Evolutionary conservation across 345 rosid genomes (phyloP).

Genomic region (Gossypium thurberi): DNA sequence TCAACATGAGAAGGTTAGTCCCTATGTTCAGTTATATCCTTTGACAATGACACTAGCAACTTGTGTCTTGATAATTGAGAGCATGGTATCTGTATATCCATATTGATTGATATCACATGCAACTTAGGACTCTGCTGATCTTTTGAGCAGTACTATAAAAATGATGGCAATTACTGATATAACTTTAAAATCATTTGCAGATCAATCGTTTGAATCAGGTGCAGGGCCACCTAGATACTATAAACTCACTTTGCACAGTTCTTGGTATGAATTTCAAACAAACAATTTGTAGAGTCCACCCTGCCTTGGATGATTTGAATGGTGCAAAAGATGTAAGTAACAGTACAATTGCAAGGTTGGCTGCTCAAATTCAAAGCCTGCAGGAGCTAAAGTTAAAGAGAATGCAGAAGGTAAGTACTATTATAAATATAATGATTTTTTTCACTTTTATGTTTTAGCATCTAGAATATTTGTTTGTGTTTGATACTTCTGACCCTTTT

Average conservation of each 20-base stretch:
- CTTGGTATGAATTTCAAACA: constrained; percentile 54
- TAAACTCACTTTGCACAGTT: constrained; percentile 46
- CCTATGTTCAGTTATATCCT: not conserved
- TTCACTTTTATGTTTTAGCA: not conserved
- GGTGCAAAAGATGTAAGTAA: constrained; percentile 40
- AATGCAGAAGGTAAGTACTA: constrained; percentile 46
- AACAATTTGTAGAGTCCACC: constrained; percentile 34
- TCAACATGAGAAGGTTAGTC: constrained; percentile 54
- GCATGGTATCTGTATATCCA: not conserved
- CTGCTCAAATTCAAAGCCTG: constrained; percentile 36
- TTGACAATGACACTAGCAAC: not conserved
- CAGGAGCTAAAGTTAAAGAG: constrained; percentile 46
- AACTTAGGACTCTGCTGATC: not conserved
- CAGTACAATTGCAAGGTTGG: constrained; percentile 41
- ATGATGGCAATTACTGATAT: not conserved
- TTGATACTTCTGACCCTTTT: constrained; percentile 14
- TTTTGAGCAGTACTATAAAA: not conserved
- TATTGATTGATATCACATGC: not conserved
- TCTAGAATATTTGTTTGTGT: not conserved
- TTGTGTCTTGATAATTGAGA: not conserved
- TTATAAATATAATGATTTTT: not conserved
- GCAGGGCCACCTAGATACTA: constrained; percentile 28
- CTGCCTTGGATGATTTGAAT: constrained; percentile 32
- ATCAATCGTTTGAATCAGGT: constrained; percentile 41
- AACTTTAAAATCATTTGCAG: constrained; percentile 24